A percentile compares a stretch with the other conserved stretches of the same genome.
Evolutionary conservation across 129 eudicot genomes (phyloP).

Genomic region (Pseudognaphalium luteoalbum): DNA sequence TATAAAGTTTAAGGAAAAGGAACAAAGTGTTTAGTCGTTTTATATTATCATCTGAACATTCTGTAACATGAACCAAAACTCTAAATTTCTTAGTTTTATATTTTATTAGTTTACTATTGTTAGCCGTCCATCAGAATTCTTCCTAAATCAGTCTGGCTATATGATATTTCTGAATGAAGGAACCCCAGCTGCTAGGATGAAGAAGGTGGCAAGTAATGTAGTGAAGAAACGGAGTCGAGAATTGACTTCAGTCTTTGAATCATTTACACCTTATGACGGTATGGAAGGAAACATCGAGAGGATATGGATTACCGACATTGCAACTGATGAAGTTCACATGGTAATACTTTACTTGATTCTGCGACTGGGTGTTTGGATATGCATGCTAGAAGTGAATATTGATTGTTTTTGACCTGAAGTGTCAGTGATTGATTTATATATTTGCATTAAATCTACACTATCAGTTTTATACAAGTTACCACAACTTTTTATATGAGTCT

Average conservation of each 20-base stretch:
- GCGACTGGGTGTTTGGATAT: not conserved
- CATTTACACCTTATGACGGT: slow-evolving; percentile 85
- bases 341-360: slow-evolving; percentile 41
- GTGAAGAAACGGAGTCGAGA: slow-evolving; percentile 97
- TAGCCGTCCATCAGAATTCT: not conserved
- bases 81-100: not conserved
- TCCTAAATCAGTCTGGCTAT: slow-evolving; percentile 15
- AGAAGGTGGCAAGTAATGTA: slow-evolving; percentile 76
- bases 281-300: slow-evolving; percentile 84
- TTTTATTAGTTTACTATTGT: slow-evolving; percentile 7
- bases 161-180: slow-evolving; percentile 47
- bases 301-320: slow-evolving; percentile 92
- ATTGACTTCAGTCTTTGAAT: slow-evolving; percentile 83
- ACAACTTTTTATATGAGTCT: not conserved
- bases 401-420: no score
- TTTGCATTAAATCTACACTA: not conserved
- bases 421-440: not conserved
- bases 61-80: not conserved
- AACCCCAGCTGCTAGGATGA: slow-evolving; percentile 99
- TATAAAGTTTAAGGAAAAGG: not conserved
- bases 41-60: not conserved
- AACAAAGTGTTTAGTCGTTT: not conserved
- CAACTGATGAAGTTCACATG: slow-evolving; percentile 87
- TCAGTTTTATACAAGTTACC: not conserved
- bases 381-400: not conserved